Base-by-base conservation (phyloP, 345 rosid genomes). In the Eucalyptus regnans region DNA sequence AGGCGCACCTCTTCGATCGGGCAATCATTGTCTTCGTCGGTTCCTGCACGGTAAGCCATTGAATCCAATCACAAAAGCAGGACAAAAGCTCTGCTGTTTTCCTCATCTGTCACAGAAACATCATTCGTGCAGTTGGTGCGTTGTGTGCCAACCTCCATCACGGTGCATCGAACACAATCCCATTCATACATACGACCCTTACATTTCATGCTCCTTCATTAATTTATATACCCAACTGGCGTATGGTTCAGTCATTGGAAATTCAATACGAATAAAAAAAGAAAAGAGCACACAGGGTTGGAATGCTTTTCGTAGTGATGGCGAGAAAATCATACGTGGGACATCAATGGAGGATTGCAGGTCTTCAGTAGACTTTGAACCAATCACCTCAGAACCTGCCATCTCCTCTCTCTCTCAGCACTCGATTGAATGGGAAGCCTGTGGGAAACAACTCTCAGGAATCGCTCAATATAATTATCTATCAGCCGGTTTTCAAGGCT, bases 1-100 rank as follows among this genome's bases (percentile, higher is more conserved):
- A 93, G 92, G 79, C 92, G 87, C 37, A 93, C 95, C 88, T 94
- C 91, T 87, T 94, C 95, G 7, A 94, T 91, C 12, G 94, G 95
- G 23, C 91, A 90, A 87, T 94, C 94, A 33, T 94, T 85, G 48
- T 80, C 89, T 87, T 94, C 92, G 43, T 94, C 91, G 88, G 87
- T 84, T 71, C 51, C 51, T 76, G 83, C 83, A 37, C 15, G 29
- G 48, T 20, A 76, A 76, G 83, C 48, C 83, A 76, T 76, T 12
- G 83, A 76, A 41, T 41, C 83, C 83, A 76, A 41, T 76, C 83
- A 76, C 48, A 22, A 76, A 76, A 76, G 48, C 48, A 20, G 83
- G 43, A 76, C 48, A 76, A 76, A 23, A 76, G 15, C 83, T 76
- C 48, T 56, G 46, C 83, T 41, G 83, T 43, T 76, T 41, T 76